These are phyloP conservation scores for Pleurostoma richardsiae DNA, from an alignment of 2,329 filamentous ascomycete species.

Conservation along the genomic window DNA sequence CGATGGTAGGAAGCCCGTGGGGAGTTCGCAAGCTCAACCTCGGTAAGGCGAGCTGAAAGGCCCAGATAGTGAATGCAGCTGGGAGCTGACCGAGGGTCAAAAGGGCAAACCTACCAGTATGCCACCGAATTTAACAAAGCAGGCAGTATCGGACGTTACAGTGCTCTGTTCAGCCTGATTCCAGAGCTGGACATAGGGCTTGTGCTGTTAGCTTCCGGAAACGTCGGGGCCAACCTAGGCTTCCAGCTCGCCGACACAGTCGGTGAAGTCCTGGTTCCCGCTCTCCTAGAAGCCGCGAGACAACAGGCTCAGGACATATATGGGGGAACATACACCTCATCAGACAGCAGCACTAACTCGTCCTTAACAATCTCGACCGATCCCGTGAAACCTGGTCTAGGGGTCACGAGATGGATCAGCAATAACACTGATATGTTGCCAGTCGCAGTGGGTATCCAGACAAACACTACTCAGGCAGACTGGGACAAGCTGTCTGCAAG, in stretches of 20 bases:
- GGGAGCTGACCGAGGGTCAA: no score
- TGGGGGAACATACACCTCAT: conserved; percentile 15
- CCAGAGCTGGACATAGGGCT: conserved; percentile 28
- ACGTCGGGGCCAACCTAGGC: conserved; percentile 15
- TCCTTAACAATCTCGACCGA: conserved; percentile 21
- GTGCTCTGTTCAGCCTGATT: conserved; percentile 21
- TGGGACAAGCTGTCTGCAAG: conserved; percentile 16
- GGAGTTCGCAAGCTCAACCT: neutral
- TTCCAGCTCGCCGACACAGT: conserved; percentile 24
- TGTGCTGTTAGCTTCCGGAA: conserved; percentile 21
- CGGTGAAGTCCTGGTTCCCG: conserved; percentile 21
- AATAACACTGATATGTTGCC: conserved; percentile 24
- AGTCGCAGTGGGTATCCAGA: conserved; percentile 11
- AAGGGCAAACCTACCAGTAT: conserved; percentile 15
- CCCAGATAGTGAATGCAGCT: no score
- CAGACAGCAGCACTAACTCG: conserved; percentile 16
- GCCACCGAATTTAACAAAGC: conserved; percentile 28
- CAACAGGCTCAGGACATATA: conserved; percentile 19
- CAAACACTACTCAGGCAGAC: conserved; percentile 14
- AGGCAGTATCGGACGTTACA: conserved; percentile 24
- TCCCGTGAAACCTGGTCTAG: conserved; percentile 18
- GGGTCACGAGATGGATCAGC: conserved; percentile 22
- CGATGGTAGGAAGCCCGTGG: conserved; percentile 37
- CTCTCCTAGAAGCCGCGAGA: conserved; percentile 17
- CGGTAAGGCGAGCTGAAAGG: neutral